Percentiles rank a stretch among this genome's conserved stretches.
Conservation (phyloP, 2,329 filamentous ascomycete species). For the Diplodia scrobiculata region DNA sequence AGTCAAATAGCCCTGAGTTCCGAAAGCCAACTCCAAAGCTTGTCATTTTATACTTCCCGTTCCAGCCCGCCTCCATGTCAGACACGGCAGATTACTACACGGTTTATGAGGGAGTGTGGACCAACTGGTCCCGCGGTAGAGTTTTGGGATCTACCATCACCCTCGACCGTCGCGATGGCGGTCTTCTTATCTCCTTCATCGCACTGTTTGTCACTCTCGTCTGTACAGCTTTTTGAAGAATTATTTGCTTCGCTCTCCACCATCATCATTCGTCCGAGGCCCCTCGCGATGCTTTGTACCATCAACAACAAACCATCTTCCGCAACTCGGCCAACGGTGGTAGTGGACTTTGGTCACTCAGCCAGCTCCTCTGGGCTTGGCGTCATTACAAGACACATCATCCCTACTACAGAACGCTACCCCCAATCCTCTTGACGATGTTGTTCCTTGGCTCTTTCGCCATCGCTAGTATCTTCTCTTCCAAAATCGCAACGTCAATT, state of each 20-base stretch:
- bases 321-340: constrained; percentile 20
- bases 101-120: constrained; percentile 40
- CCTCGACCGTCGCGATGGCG: constrained; percentile 33
- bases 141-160: constrained; percentile 35
- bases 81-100: neutral
- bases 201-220: constrained; percentile 40
- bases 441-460: constrained; percentile 17
- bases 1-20: too few species aligned
- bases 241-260: constrained; percentile 34
- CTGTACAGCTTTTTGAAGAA: constrained; percentile 32
- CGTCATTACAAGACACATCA: neutral
- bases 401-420: neutral
- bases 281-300: constrained; percentile 35
- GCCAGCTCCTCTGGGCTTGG: constrained; percentile 6
- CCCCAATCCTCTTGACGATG: neutral
- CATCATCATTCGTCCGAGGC: constrained; percentile 29
- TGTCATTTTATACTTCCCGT: too few species aligned
- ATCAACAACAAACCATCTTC: constrained; percentile 31
- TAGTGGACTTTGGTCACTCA: neutral
- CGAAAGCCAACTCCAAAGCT: too few species aligned
- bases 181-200: constrained; percentile 41
- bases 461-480: constrained; percentile 27
- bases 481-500: constrained; percentile 13
- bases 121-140: constrained; percentile 39
- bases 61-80: neutral